Conservation (phyloP, 2,329 filamentous ascomycete genomes). For the Xylariaceae sp. region DNA sequence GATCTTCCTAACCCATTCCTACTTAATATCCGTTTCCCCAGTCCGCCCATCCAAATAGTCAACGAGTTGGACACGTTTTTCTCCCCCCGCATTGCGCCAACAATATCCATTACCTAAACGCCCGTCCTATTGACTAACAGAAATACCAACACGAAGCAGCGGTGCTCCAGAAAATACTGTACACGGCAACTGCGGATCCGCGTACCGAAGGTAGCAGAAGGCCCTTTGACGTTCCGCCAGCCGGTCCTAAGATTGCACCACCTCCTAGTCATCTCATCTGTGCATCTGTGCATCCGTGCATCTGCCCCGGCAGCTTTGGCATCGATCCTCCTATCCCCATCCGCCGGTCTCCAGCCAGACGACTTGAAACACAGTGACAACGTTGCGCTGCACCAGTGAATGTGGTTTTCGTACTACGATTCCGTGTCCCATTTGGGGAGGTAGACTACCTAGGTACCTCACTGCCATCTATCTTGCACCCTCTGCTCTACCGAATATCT, state of each 20-base stretch:
- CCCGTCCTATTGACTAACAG: slow-evolving; percentile 42
- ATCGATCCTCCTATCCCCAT: neutral
- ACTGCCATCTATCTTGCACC: neutral
- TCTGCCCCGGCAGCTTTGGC: neutral
- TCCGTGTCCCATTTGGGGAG: slow-evolving; percentile 2
- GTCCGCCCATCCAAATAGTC: slow-evolving; percentile 1
- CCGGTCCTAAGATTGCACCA: slow-evolving; percentile 7
- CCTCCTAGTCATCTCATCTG: slow-evolving; percentile 1
- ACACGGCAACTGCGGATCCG: neutral
- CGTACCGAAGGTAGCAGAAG: neutral
- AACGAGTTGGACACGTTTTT: slow-evolving; percentile 29
- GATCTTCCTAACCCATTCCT: slow-evolving; percentile 7
- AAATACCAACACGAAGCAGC: slow-evolving; percentile 29
- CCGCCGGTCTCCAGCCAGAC: neutral
- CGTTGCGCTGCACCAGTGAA: slow-evolving; percentile 26
- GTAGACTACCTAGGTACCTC: neutral
- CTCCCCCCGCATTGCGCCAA: slow-evolving; percentile 37
- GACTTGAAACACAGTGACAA: neutral
- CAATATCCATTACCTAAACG: slow-evolving; percentile 43
- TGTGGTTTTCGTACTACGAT: slow-evolving; percentile 24
- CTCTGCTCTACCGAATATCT: neutral
- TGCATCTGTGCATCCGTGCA: neutral
- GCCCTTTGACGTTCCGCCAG: neutral
- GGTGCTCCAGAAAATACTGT: neutral
- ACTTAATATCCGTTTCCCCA: neutral